phyloP scores from a whole-genome alignment of 768 basidiomycete species.

The Suillus tomentosus region DNA sequence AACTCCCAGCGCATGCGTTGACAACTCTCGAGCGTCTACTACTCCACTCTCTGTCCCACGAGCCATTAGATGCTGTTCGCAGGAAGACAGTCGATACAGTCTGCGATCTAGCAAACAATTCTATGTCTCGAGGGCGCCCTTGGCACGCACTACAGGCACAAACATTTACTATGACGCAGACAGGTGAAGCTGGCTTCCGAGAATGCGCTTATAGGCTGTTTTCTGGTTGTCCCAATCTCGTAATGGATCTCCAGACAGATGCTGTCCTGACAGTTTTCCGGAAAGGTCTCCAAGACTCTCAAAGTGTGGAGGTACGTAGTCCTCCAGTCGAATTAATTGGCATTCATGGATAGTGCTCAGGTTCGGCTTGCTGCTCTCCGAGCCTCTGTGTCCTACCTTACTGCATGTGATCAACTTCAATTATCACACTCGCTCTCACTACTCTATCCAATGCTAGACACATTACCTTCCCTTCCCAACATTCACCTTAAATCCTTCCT shows the following conservation, averaged over 20 bases:
- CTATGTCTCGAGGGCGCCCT: slow-evolving; percentile 72
- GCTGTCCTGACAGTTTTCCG: slow-evolving; percentile 68
- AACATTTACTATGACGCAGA: slow-evolving; percentile 61
- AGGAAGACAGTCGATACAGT: slow-evolving; percentile 75
- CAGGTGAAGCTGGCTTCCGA: slow-evolving; percentile 38
- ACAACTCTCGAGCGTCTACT: slow-evolving; percentile 71
- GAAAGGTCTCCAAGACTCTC: slow-evolving; percentile 64
- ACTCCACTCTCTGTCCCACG: slow-evolving; percentile 67
- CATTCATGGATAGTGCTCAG: slow-evolving; percentile 34
- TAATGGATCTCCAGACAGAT: slow-evolving; percentile 75
- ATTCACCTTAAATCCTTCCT: slow-evolving; percentile 65
- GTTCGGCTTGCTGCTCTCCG: slow-evolving; percentile 74
- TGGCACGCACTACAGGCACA: slow-evolving; percentile 83
- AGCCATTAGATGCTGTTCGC: slow-evolving; percentile 58
- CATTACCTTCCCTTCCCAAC: slow-evolving; percentile 60
- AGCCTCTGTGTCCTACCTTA: slow-evolving; percentile 70
- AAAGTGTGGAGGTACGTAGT: slow-evolving; percentile 56
- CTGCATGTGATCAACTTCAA: slow-evolving; percentile 59
- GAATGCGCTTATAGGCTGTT: slow-evolving; percentile 74
- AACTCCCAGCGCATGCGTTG: slow-evolving; percentile 66
- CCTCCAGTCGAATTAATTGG: slow-evolving; percentile 5
- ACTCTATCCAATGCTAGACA: slow-evolving; percentile 74
- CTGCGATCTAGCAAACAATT: slow-evolving; percentile 73
- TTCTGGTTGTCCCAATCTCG: slow-evolving; percentile 71
- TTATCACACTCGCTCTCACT: slow-evolving; percentile 61